Evolutionary conservation across 2,329 filamentous ascomycete genomes (phyloP), one percentile per base, ranked within the genome.

Genomic region (Nemania abortiva): DNA sequence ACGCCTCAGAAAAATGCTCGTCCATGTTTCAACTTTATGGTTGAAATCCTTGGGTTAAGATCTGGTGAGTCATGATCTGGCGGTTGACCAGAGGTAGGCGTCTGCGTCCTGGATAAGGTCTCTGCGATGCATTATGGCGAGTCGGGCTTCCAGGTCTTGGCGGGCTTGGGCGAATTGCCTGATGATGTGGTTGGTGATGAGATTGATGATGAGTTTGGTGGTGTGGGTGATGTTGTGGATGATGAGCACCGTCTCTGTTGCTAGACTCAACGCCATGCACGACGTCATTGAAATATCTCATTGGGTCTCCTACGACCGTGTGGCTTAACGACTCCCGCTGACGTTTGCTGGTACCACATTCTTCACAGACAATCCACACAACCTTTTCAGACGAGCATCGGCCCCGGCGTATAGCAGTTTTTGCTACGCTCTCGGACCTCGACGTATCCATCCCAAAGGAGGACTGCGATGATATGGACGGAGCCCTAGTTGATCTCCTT

Each of bases 331-430:
- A 72, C 57, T 76, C 73, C 15, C 72, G 69, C 18, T 76, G 74
- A 29, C 74, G 73, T 57, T 73, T 76, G 63, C 74, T 77, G 20
- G 76, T 77, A 20, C 76, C 76, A 63, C 77, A 79, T 55, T 78
- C 76, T 57, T 79, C 75, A 58, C 77, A 79, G 11, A 78, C 75
- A n/a, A 78, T 72, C 76, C 77, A 79, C 24, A 78, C 76, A 2
- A 78, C 71, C 24, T 72, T 75, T 39, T 76, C 73, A 24, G 72
- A 74, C n/a, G 73, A 71, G 20, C 71, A 73, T 63, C 65, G 71
- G 2, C 71, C 74, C 37, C 68, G 72, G 31, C 72, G 72, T 60
- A 75, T 74, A 11, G 72, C 73, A 3, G 72, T 75, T 62, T 68
- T 72, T 3, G 74, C 66, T 31, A 74, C 67, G 31, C 69, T 74